These are phyloP conservation scores for Dioszegia crocea DNA, from an alignment of 768 basidiomycete species.

Conservation along the genomic window DNA sequence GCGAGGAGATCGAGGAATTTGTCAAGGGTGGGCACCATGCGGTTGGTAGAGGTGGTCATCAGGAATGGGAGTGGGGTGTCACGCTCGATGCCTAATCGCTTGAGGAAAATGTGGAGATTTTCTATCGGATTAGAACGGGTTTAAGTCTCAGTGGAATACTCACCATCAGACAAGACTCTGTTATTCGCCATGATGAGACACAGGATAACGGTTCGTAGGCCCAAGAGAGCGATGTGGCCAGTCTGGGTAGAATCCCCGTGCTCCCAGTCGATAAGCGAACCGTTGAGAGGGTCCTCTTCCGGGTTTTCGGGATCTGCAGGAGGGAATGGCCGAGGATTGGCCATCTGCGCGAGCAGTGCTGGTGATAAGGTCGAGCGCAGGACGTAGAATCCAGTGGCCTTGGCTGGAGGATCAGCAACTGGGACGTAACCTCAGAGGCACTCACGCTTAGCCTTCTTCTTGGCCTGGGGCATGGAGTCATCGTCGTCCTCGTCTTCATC, in stretches of 20 bases:
- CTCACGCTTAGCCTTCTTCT: constrained; percentile 62
- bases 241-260: constrained; percentile 54
- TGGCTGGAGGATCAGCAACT: constrained; percentile 9
- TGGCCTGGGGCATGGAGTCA: constrained; percentile 32
- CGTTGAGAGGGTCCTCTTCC: constrained; percentile 53
- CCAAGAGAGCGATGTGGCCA: constrained; percentile 59
- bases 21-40: constrained; percentile 59
- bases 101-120: constrained; percentile 67
- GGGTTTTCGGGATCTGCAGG: constrained; percentile 51
- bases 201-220: constrained; percentile 75
- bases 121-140: constrained; percentile 52
- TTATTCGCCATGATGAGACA: constrained; percentile 79
- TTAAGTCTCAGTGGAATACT: constrained; percentile 30
- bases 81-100: constrained; percentile 62
- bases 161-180: constrained; percentile 68
- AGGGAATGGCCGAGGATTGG: constrained; percentile 29
- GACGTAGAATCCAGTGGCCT: constrained; percentile 74
- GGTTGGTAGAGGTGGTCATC: constrained; percentile 8
- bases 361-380: constrained; percentile 69
- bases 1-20: constrained; percentile 62
- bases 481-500: constrained; percentile 49
- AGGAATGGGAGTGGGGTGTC: constrained; percentile 57
- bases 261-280: constrained; percentile 51
- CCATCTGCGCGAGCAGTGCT: constrained; percentile 54
- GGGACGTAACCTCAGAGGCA: not conserved